Base-by-base conservation (phyloP, 1,139 yeast species). In the Taiozyma onychis region DNA sequence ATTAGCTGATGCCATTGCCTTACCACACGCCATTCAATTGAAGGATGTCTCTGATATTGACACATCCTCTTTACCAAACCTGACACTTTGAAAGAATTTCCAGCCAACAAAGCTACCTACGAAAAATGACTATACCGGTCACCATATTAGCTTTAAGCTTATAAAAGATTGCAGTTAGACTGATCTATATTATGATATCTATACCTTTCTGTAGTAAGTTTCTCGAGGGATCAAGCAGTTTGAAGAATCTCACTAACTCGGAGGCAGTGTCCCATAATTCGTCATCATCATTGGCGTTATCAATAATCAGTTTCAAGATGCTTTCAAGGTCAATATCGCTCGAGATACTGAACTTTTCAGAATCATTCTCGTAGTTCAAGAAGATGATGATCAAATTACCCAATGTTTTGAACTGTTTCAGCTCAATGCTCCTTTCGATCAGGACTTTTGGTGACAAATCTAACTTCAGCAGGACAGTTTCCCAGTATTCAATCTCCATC, bases 401-500 rank as follows among this genome's bases (percentile, higher is more conserved):
- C 10, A 76, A 63, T 6, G 74, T 66, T 52, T 68, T 70, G 46
- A 75, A 75, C 50, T 76, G 75, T 27, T 69, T 66, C 13, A 66
- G 62, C 18, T 71, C 70, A 46, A 75, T 67, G 39, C 72, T 60
- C 56, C 64, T 54, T 50, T 69, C 62, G 8, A 76, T 57, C 18
- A 73, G 51, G 5, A 21, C 10, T 14, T 37, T 37, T 18, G 41
- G 41, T 37, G 41, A 37, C 24, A 37, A 18, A 6, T 16, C 6
- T 18, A 37, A 18, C n/a, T 18, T 18, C 2, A 18, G 24, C 11
- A 37, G 7, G 24, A 37, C 41, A 37, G 41, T 37, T 37, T 37
- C 41, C 91, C 91, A 85, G 55, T 79, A 78, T 48, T 77, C 75
- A 24, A 77, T 73, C 59, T 85, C 93, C 18, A 83, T 83, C 59